Percentiles rank a stretch among this genome's conserved stretches.
Conservation (phyloP, 495 filamentous ascomycete genomes). For the Xylaria sp. region DNA sequence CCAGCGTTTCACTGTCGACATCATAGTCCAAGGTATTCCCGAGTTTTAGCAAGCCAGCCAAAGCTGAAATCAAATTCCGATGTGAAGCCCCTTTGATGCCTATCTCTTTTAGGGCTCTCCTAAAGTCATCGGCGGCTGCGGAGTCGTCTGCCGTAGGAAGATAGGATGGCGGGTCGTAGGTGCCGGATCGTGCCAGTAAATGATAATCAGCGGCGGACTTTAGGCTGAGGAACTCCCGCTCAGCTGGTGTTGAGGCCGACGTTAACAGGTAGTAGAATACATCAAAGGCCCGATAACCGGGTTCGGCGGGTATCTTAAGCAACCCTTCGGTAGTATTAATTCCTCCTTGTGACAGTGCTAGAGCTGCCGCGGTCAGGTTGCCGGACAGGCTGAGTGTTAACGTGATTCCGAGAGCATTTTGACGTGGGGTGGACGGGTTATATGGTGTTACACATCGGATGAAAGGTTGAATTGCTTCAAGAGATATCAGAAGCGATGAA, state of each 20-base stretch:
- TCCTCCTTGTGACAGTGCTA: conserved; percentile 85
- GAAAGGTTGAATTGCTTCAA: conserved; percentile 84
- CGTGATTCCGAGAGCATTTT: conserved; percentile 80
- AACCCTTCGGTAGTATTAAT: conserved; percentile 85
- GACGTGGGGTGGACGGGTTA: conserved; percentile 83
- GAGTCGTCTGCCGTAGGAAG: conserved; percentile 93
- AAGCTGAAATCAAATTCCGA: conserved; percentile 78
- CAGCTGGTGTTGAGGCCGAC: conserved; percentile 84
- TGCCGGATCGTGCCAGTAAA: conserved; percentile 80
- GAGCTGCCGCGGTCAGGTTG: conserved; percentile 72
- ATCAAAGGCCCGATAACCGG: conserved; percentile 93
- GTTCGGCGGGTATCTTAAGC: conserved; percentile 77
- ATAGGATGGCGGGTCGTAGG: conserved; percentile 86
- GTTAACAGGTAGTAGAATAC: conserved; percentile 97
- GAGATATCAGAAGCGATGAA: conserved; percentile 71
- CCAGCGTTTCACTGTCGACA: conserved; percentile 84
- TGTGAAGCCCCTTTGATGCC: conserved; percentile 88
- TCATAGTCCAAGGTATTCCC: conserved; percentile 87
- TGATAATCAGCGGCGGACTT: conserved; percentile 79
- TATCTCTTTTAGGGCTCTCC: conserved; percentile 80
- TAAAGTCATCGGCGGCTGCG: conserved; percentile 91
- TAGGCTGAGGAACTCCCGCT: conserved; percentile 89
- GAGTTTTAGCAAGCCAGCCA: conserved; percentile 88
- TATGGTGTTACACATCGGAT: conserved; percentile 84
- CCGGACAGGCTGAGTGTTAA: conserved; percentile 84